Percentiles rank a stretch among this genome's conserved stretches.
Evolutionary conservation across 495 filamentous ascomycete genomes (phyloP).

Genomic region (Penicillium canescens): DNA sequence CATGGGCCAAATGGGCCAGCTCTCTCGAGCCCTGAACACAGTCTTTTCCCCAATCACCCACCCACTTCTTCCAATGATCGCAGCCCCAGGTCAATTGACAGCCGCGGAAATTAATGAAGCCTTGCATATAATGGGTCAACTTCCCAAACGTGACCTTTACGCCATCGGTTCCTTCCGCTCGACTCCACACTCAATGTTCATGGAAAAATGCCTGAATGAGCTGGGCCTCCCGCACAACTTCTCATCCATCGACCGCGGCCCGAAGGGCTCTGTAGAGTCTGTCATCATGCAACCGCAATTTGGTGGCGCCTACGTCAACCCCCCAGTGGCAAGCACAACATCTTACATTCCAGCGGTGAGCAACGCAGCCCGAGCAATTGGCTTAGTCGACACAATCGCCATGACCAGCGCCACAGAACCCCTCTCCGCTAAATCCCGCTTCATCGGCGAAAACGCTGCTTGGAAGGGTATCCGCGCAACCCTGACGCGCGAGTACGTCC

Average conservation of each 20-base stretch:
- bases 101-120: conserved; percentile 81
- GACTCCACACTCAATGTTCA: conserved; percentile 76
- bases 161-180: conserved; percentile 72
- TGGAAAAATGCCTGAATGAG: conserved; percentile 87
- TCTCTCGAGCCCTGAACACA: conserved; percentile 77
- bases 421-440: conserved; percentile 31
- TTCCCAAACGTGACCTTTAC: conserved; percentile 77
- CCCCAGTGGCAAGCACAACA: conserved; percentile 54
- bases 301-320: conserved; percentile 77
- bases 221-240: conserved; percentile 80
- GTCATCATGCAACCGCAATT: conserved; percentile 70
- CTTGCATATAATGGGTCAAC: conserved; percentile 73
- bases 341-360: conserved; percentile 64
- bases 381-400: conserved; percentile 77
- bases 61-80: conserved; percentile 78
- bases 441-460: conserved; percentile 75
- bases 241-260: conserved; percentile 68
- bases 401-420: conserved; percentile 42
- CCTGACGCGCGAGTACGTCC: conserved; percentile 76
- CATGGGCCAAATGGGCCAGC: conserved; percentile 80
- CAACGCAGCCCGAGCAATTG: conserved; percentile 72
- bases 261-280: conserved; percentile 61
- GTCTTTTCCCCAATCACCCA: conserved; percentile 87
- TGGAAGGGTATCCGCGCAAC: conserved; percentile 85
- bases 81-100: conserved; percentile 79